Evolutionary conservation across 306 rosid species (phyloP).

Genomic region (Datisca glomerata): DNA sequence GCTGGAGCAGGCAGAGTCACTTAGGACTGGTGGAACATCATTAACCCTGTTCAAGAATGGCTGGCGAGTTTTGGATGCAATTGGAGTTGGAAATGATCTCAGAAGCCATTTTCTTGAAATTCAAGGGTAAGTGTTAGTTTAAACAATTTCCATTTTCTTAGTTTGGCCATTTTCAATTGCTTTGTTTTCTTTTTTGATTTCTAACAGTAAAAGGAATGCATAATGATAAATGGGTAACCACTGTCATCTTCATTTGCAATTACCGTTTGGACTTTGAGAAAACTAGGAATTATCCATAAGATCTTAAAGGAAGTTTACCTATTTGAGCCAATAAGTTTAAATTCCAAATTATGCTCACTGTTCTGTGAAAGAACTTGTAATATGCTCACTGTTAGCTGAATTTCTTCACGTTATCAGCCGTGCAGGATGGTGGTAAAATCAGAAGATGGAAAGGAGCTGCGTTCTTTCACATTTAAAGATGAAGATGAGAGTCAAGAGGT

Average conservation of each 20-base stretch:
- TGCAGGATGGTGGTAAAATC: constrained; percentile 84
- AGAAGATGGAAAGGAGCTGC: constrained; percentile 62
- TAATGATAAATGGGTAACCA: too few relatives aligned
- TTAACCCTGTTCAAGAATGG: constrained; percentile 87
- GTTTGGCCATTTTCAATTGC: too few relatives aligned
- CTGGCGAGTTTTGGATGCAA: constrained; percentile 80
- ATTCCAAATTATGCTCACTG: too few relatives aligned
- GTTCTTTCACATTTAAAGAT: constrained; percentile 66
- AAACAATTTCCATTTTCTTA: too few relatives aligned
- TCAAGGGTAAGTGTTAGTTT: constrained; percentile 46
- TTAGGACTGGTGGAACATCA: constrained; percentile 70
- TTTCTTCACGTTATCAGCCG: constrained; percentile 45
- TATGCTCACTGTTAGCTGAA: constrained; percentile 23
- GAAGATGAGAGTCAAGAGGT: constrained; percentile 94
- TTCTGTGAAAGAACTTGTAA: too few relatives aligned
- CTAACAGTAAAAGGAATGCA: too few relatives aligned
- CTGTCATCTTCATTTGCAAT: too few relatives aligned
- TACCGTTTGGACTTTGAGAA: too few relatives aligned
- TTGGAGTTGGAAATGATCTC: constrained; percentile 71
- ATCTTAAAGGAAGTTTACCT: too few relatives aligned
- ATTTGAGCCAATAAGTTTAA: too few relatives aligned
- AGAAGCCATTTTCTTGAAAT: constrained; percentile 62
- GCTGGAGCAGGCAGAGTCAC: constrained; percentile 51
- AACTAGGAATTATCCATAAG: too few relatives aligned
- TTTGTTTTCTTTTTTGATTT: too few relatives aligned